Evolutionary conservation across 176 grass and related monocot genomes (phyloP).

Genomic region (Chloris gayana): DNA sequence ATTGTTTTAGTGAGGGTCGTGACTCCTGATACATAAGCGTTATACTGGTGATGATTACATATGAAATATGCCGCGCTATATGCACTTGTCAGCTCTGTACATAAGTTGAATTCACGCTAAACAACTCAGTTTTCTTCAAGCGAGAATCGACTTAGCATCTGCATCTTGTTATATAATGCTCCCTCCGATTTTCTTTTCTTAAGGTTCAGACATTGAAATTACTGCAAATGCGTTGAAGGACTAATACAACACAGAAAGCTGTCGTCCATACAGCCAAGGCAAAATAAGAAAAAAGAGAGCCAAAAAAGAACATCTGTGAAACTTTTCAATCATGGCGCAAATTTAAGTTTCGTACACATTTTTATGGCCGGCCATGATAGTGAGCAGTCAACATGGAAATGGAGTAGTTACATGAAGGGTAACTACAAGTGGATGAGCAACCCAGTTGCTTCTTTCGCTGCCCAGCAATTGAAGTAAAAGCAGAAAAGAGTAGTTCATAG

Average conservation of each 20-base stretch:
- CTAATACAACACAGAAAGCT: too few species aligned
- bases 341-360: neutral
- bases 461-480: constrained; percentile 6
- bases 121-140: too few species aligned
- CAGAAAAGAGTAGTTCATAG: constrained; percentile 16
- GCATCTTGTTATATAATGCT: too few species aligned
- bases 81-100: neutral
- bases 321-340: neutral
- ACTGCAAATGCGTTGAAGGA: too few species aligned
- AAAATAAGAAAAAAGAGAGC: too few species aligned
- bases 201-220: too few species aligned
- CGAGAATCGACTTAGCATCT: neutral
- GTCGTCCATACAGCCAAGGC: too few species aligned
- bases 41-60: neutral
- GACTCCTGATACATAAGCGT: too few species aligned
- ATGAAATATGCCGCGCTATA: neutral
- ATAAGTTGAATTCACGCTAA: too few species aligned
- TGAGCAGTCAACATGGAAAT: constrained; percentile 8
- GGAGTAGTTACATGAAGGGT: constrained; percentile 16
- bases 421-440: constrained; percentile 7
- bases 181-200: too few species aligned
- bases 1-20: too few species aligned
- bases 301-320: neutral
- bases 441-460: too few species aligned
- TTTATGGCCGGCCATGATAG: neutral